Percentiles rank a stretch among this genome's conserved stretches.
These are phyloP conservation scores for Lactarius pseudohatsudake DNA, from an alignment of 768 basidiomycete species.

Conservation along the genomic window DNA sequence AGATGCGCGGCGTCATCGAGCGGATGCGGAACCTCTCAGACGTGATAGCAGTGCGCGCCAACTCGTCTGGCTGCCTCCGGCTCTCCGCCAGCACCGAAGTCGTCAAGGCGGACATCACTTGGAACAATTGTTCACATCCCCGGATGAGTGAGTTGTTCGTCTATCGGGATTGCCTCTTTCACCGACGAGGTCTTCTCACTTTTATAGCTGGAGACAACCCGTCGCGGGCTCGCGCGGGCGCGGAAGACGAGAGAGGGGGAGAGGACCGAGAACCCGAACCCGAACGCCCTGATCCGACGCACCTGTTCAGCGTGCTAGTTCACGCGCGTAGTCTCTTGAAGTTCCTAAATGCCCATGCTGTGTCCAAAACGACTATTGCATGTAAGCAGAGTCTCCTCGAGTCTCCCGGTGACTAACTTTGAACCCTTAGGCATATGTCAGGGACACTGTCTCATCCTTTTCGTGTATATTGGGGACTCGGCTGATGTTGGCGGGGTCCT, in stretches of 20 bases:
- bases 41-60: slow-evolving; percentile 66
- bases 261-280: too few species aligned
- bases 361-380: slow-evolving; percentile 82
- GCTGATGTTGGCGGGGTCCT: slow-evolving; percentile 79
- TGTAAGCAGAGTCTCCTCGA: slow-evolving; percentile 49
- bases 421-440: slow-evolving; percentile 66
- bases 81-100: slow-evolving; percentile 64
- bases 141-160: slow-evolving; percentile 41
- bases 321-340: slow-evolving; percentile 76
- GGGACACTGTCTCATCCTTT: slow-evolving; percentile 81
- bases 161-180: background rate
- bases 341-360: slow-evolving; percentile 76
- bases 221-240: slow-evolving; percentile 25
- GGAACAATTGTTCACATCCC: slow-evolving; percentile 72
- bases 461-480: slow-evolving; percentile 84
- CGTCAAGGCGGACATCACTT: slow-evolving; percentile 77
- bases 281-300: slow-evolving; percentile 47
- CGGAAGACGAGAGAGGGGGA: slow-evolving; percentile 40
- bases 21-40: slow-evolving; percentile 70
- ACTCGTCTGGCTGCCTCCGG: slow-evolving; percentile 55
- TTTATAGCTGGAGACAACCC: slow-evolving; percentile 29
- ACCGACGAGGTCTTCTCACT: background rate
- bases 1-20: slow-evolving; percentile 78
- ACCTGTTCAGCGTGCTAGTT: slow-evolving; percentile 64
- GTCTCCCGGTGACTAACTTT: background rate